phyloP scores from a whole-genome alignment of 1,139 yeast species.

The Arxiozyma heterogenica region DNA sequence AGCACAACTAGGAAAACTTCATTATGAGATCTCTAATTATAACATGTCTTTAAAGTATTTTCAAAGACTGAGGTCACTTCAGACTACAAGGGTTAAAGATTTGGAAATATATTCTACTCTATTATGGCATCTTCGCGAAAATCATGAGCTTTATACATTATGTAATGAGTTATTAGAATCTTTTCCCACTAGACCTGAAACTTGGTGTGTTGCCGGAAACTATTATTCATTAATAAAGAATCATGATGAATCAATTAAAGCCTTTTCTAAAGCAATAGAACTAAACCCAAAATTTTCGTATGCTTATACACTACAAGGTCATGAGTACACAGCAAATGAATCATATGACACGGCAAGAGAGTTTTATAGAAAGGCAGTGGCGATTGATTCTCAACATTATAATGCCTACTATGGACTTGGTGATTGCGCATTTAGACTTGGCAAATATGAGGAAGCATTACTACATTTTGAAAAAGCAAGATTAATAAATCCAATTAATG shows the following conservation, averaged over 20 bases:
- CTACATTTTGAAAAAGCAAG: slow-evolving; percentile 82
- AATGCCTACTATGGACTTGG: slow-evolving; percentile 96
- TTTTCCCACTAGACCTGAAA: slow-evolving; percentile 58
- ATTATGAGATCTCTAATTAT: slow-evolving; percentile 83
- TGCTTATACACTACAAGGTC: slow-evolving; percentile 90
- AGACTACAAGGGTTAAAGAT: slow-evolving; percentile 75
- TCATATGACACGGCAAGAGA: slow-evolving; percentile 85
- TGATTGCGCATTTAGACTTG: slow-evolving; percentile 82
- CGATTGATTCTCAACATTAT: slow-evolving; percentile 75
- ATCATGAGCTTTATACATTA: slow-evolving; percentile 67
- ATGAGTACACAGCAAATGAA: slow-evolving; percentile 81
- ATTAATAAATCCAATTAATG: slow-evolving; percentile 81
- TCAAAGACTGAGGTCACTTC: slow-evolving; percentile 51
- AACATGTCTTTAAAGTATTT: slow-evolving; percentile 64
- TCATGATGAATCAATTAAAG: slow-evolving; percentile 82
- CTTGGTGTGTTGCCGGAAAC: slow-evolving; percentile 93
- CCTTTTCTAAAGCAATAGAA: slow-evolving; percentile 72
- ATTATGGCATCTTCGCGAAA: slow-evolving; percentile 86
- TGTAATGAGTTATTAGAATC: slow-evolving; percentile 74
- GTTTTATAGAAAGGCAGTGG: slow-evolving; percentile 69
- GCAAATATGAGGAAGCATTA: slow-evolving; percentile 77
- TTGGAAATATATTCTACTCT: slow-evolving; percentile 89
- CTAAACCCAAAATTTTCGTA: slow-evolving; percentile 69
- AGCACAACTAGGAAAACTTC: slow-evolving; percentile 67
- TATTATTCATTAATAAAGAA: slow-evolving; percentile 75